Evolutionary conservation across 192 early-diverging fungal genomes (phyloP), one percentile per base, ranked within the genome.

Genomic region (Obelidium mucronatum): DNA sequence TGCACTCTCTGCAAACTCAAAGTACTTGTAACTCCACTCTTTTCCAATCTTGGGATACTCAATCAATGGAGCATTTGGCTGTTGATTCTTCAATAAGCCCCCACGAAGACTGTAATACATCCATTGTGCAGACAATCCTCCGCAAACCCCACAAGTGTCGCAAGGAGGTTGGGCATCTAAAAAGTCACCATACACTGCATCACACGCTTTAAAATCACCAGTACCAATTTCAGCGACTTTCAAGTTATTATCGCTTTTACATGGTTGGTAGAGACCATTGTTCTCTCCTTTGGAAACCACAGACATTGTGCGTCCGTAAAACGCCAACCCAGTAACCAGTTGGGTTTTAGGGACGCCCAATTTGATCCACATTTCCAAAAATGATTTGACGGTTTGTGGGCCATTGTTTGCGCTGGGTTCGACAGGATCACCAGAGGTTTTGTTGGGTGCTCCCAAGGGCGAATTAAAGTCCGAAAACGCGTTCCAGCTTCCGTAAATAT

Each of bases 1-100:
- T 35, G 88, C 87, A 28, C 85, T 86, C 30, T 84, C 72, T 19
- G 85, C 75, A 36, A 51, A 40, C 6, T 82, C 63, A 70, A 91
- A 88, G 87, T 87, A 89, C 63, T 82, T 63, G 0, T 82, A 70
- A 2, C 76, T 68, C 90, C 90, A 92, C 2, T 83, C 88, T 74
- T 88, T 84, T 26, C 80, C 83, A 15, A 24, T 44, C 19, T 8
- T 37, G 8, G 44, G 44, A 15, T 19, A 6, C 8, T 48, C 19
- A 19, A 48, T 19, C 3, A 68, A 30, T 15, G 67, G 67, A 1
- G 42, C 67, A 17, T 66, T 30, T 15, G 28, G 5, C 39, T 65
- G 63, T 6, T 19, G 22, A 15, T 48, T 6, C 19, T 19, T 0
- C 37, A 24, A 24, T 35, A 30, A 40, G 8, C 22, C 48, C 17